Percentiles rank a stretch among this genome's conserved stretches.
phyloP scores from a whole-genome alignment of 345 rosid species.

The Mercurialis annua region DNA sequence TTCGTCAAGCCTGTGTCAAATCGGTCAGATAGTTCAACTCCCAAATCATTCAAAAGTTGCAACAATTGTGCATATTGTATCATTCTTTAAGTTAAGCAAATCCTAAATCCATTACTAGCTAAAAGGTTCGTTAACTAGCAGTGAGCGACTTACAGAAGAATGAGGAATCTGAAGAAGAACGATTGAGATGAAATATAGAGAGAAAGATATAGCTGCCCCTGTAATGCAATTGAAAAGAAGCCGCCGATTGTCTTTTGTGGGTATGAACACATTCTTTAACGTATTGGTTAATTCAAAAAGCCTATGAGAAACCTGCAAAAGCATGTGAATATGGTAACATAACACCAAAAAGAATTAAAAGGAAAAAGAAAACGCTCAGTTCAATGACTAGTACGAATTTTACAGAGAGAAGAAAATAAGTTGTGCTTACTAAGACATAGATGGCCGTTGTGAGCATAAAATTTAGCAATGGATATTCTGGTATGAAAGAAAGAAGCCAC shows the following conservation, averaged over 20 bases:
- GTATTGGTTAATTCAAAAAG: slow-evolving; percentile 76
- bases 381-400: background rate
- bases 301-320: slow-evolving; percentile 70
- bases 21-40: background rate
- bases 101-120: background rate
- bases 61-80: background rate
- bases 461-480: slow-evolving; percentile 84
- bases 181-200: slow-evolving; percentile 54
- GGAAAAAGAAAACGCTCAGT: background rate
- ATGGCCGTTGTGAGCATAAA: slow-evolving; percentile 94
- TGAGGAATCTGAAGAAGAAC: slow-evolving; percentile 81
- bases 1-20: slow-evolving; percentile 34
- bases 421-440: slow-evolving; percentile 63
- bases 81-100: too few species aligned
- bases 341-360: background rate
- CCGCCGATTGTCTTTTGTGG: slow-evolving; percentile 64
- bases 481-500: slow-evolving; percentile 92
- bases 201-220: slow-evolving; percentile 54
- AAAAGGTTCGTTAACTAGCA: background rate
- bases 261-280: slow-evolving; percentile 67
- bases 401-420: background rate
- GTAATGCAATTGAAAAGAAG: slow-evolving; percentile 62
- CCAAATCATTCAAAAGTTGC: background rate
- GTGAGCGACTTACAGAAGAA: slow-evolving; percentile 42
- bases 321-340: slow-evolving; percentile 14